Base-by-base conservation (phyloP, 805 yeast species). In the Dipodascus geniculatus region DNA sequence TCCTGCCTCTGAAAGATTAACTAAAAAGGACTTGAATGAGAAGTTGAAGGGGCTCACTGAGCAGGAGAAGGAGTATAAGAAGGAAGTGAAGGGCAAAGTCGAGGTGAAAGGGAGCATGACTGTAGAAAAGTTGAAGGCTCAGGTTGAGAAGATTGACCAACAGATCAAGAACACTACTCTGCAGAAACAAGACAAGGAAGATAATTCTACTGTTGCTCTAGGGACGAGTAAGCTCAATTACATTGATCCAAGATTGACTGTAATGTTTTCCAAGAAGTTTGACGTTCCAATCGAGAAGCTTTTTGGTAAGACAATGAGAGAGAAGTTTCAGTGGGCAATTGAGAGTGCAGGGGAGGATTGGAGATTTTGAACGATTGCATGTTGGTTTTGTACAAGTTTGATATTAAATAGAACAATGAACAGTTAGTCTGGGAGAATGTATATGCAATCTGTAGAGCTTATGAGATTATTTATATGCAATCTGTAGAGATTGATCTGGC, bases 281-380 rank as follows among this genome's bases (percentile, higher is more conserved):
- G 75, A 80, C 53, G 96, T 91, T 20, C 98, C 98, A 4, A 84
- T 91, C 53, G 97, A 91, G 68, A 90, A 87, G 68, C 74, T 91
- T 47, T 89, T 91, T 61, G 85, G 96, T 11, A 90, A 89, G 71
- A 87, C 98, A 0, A 72, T 91, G 53, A 74, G 97, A 57, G 96
- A 90, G 48, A 91, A 91, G 71, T 91, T 91, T 71, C 82, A 80
- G 49, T 91, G 98, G 98, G 98, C 98, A 28, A 84, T 91, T 52
- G 95, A 90, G 67, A 82, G 90, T 52, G 89, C 82, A 2, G 97
- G 85, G 65, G 88, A 80, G 59, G 71, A 87, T 62, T 90, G 98
- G 98, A 76, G 79, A 60, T 90, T 90, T 65, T 90, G 69, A 61
- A 2, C n/a, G n/a, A n/a, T n/a, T n/a, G n/a, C n/a, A n/a, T n/a